phyloP scores from a whole-genome alignment of 345 rosid species.

The Salix udensis region DNA sequence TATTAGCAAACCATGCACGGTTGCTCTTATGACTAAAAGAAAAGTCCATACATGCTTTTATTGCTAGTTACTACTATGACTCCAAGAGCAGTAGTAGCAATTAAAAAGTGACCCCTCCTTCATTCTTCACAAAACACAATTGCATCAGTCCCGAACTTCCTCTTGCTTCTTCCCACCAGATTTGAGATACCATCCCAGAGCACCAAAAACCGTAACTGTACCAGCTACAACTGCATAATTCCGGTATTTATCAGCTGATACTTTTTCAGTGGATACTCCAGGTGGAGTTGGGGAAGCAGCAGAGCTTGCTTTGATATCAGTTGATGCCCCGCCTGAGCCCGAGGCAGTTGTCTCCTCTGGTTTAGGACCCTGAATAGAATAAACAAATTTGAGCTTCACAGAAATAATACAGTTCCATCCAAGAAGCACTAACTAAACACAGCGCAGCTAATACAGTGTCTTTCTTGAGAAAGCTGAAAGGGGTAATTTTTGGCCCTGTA shows the following conservation, averaged over 20 bases:
- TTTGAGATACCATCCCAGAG: slow-evolving; percentile 85
- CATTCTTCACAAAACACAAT: slow-evolving; percentile 1
- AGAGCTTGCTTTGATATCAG: slow-evolving; percentile 42
- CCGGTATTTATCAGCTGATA: slow-evolving; percentile 63
- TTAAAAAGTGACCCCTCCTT: neutral
- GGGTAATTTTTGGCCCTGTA: neutral
- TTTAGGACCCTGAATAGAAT: slow-evolving; percentile 57
- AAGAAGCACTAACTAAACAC: neutral
- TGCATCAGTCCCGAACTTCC: slow-evolving; percentile 53
- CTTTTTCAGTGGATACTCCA: slow-evolving; percentile 50
- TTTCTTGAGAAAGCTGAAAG: neutral
- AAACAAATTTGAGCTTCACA: neutral
- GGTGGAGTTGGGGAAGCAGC: slow-evolving; percentile 41
- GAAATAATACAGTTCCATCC: neutral
- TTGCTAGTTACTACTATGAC: slow-evolving; percentile 1
- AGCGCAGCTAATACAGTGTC: neutral
- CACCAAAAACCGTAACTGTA: slow-evolving; percentile 49
- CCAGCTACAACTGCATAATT: slow-evolving; percentile 91
- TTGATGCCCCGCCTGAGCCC: slow-evolving; percentile 32
- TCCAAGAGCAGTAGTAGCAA: neutral
- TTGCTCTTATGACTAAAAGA: neutral
- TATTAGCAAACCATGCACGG: neutral
- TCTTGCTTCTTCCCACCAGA: slow-evolving; percentile 66
- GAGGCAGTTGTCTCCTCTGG: slow-evolving; percentile 54
- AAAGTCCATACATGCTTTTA: neutral